These are phyloP conservation scores for Plectosphaerella cucumerina DNA, from an alignment of 2,329 filamentous ascomycete species.

Conservation along the genomic window DNA sequence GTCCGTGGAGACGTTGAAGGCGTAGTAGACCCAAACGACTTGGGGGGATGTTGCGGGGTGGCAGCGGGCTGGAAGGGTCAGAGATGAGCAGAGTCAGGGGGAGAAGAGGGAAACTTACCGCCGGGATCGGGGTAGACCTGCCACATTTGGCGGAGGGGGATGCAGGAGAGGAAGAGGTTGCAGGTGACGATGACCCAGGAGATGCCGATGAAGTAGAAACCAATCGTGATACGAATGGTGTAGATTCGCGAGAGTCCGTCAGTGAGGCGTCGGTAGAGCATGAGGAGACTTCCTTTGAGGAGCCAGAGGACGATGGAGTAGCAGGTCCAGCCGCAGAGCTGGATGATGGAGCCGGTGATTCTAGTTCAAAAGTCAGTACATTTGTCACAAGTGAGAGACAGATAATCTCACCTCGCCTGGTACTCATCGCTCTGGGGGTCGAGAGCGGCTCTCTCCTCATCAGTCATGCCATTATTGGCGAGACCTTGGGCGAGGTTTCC, in stretches of 20 bases:
- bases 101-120: conserved; percentile 28
- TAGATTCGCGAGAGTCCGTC: conserved; percentile 20
- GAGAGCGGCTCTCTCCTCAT: conserved; percentile 40
- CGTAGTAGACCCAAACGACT: conserved; percentile 13
- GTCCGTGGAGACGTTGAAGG: conserved; percentile 14
- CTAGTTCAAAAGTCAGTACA: conserved; percentile 18
- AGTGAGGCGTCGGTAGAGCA: conserved; percentile 37
- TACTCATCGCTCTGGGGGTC: conserved; percentile 40
- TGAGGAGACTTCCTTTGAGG: conserved; percentile 48
- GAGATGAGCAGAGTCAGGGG: neutral
- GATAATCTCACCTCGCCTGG: conserved; percentile 21
- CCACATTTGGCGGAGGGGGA: conserved; percentile 50
- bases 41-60: conserved; percentile 12
- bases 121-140: conserved; percentile 56
- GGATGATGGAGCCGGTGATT: conserved; percentile 49
- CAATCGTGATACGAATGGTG: conserved; percentile 40
- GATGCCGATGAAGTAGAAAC: conserved; percentile 40
- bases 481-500: conserved; percentile 44
- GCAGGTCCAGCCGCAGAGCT: conserved; percentile 48
- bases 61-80: conserved; percentile 10
- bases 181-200: conserved; percentile 47
- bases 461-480: conserved; percentile 54
- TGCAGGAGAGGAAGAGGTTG: conserved; percentile 48
- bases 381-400: conserved; percentile 13
- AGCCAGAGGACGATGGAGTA: conserved; percentile 49